Evolutionary conservation across 2,329 filamentous ascomycete species (phyloP), one percentile per base, ranked within the genome.

Genomic region (Neonectria neomacrospora): DNA sequence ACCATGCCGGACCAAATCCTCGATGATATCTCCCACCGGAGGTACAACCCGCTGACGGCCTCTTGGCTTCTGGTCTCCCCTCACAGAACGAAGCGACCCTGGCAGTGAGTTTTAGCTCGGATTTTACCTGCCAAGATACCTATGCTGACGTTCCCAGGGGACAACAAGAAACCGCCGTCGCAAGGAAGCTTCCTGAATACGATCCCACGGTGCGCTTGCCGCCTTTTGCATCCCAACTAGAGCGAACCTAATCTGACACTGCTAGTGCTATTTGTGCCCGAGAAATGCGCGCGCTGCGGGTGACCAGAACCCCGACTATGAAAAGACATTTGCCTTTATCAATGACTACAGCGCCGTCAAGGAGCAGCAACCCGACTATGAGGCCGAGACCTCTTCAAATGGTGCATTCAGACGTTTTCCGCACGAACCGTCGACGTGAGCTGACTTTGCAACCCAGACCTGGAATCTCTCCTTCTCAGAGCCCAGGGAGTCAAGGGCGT

Each of bases 331-430:
- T 76, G 91, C 95, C 41, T 99, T 99, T 75, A 91, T 98, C 70
- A 99, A 99, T 74, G 96, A 99, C 78, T 99, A 96, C 80, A 96
- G 93, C 74, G 96, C 96, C 2, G 95, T 99, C 54, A 97, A 97
- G 80, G 94, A 97, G 80, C 85, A 92, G 67, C 96, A 99, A 79
- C 89, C 90, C 30, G 89, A 92, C 51, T 99, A 98, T 79, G 75
- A 78, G 37, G 78, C 79, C 2, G 76, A 80, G 4, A 57, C 73
- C 10, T 79, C 77, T 5, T 77, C 77, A 23, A 76, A 85, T 70
- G 73, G 78, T 76, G 69, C 30, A 5, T 41, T 4, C 16, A 7
- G 7, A 41, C 23, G 12, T 16, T 16, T 10, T 1, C 3, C 22
- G 1, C n/a, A 48, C 16, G 3, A 5, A 7, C n/a, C 23, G 14